Evolutionary conservation across 352 stramenopile genomes (phyloP).

Genomic region (Phytophthora ohioensis): DNA sequence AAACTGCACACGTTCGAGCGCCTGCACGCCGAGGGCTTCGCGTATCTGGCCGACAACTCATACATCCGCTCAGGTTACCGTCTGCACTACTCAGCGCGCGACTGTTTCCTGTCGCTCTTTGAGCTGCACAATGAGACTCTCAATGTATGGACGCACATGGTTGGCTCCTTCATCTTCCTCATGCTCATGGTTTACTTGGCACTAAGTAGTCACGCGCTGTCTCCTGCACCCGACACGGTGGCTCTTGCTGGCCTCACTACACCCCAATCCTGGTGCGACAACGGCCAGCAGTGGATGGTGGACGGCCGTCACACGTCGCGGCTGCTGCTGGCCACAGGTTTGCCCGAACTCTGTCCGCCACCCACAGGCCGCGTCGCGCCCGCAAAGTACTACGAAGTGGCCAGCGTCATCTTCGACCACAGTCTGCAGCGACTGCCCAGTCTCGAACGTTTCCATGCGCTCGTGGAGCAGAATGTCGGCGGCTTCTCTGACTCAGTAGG

Average conservation of each 20-base stretch:
- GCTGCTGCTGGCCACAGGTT: slow-evolving; percentile 47
- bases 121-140: slow-evolving; percentile 91
- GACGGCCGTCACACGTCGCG: slow-evolving; percentile 61
- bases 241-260: slow-evolving; percentile 20
- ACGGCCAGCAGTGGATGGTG: slow-evolving; percentile 45
- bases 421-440: slow-evolving; percentile 87
- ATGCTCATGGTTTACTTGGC: slow-evolving; percentile 80
- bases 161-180: slow-evolving; percentile 88
- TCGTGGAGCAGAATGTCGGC: slow-evolving; percentile 78
- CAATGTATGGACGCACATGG: slow-evolving; percentile 91
- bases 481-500: slow-evolving; percentile 72
- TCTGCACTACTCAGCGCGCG: slow-evolving; percentile 80
- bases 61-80: slow-evolving; percentile 90
- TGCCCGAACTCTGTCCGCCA: slow-evolving; percentile 59
- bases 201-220: slow-evolving; percentile 61
- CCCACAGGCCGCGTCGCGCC: slow-evolving; percentile 30
- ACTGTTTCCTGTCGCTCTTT: slow-evolving; percentile 86
- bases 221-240: slow-evolving; percentile 16
- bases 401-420: slow-evolving; percentile 84
- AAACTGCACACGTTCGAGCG: slow-evolving; percentile 80
- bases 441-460: slow-evolving; percentile 78
- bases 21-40: slow-evolving; percentile 81
- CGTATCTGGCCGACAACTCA: slow-evolving; percentile 86
- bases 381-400: slow-evolving; percentile 78
- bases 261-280: slow-evolving; percentile 44